Evolutionary conservation across 441 rosid genomes (phyloP).

Genomic region (Adansonia rubrostipa): DNA sequence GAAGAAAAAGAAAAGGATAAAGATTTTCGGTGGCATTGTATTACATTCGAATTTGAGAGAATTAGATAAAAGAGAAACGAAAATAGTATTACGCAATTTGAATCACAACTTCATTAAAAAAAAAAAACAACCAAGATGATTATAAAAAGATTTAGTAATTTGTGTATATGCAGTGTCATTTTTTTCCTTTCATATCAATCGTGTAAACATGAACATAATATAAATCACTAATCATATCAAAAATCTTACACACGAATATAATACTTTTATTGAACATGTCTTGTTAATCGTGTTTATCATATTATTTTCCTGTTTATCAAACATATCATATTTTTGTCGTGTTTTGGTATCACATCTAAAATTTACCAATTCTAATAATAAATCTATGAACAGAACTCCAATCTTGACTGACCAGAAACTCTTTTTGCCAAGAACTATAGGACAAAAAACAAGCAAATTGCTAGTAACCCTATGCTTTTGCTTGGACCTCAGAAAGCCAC

Average conservation of each 20-base stretch:
- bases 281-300: background rate
- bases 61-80: background rate
- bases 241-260: too few relatives aligned
- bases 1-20: background rate
- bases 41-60: background rate
- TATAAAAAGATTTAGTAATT: too few relatives aligned
- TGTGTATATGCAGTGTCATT: too few relatives aligned
- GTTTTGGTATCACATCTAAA: too few relatives aligned
- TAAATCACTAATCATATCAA: too few relatives aligned
- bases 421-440: background rate
- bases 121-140: too few relatives aligned
- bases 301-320: too few relatives aligned
- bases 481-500: conserved; percentile 5
- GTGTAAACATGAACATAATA: too few relatives aligned
- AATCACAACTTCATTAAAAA: background rate
- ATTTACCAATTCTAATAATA: background rate
- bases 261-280: background rate
- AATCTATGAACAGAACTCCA: background rate
- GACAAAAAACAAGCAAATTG: conserved; percentile 2
- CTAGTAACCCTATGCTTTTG: background rate
- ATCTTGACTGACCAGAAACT: background rate
- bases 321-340: too few relatives aligned
- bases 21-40: background rate
- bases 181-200: background rate
- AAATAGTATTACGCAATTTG: background rate